These are phyloP conservation scores for Inosperma sp. DNA, from an alignment of 768 basidiomycete genomes.

Conservation along the genomic window DNA sequence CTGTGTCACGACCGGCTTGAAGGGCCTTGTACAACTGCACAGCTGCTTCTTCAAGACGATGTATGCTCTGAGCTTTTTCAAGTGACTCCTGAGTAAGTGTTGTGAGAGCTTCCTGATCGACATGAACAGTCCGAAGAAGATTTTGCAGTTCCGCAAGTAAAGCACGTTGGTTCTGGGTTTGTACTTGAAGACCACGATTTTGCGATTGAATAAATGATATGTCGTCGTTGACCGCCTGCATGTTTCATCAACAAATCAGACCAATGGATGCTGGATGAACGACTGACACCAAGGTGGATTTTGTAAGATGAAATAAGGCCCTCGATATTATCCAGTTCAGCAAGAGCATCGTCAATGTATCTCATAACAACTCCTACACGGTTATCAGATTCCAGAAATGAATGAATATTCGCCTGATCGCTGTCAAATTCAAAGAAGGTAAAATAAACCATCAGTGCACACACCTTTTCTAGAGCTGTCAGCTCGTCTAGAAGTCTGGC, in stretches of 20 bases:
- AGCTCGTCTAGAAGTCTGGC: slow-evolving; percentile 85
- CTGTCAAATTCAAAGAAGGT: slow-evolving; percentile 5
- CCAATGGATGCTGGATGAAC: slow-evolving; percentile 1
- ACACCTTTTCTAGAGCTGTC: slow-evolving; percentile 88
- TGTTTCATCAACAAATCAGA: too few species aligned
- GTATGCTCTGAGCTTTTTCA: slow-evolving; percentile 72
- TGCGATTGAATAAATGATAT: slow-evolving; percentile 95
- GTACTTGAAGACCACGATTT: slow-evolving; percentile 93
- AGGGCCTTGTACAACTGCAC: slow-evolving; percentile 93
- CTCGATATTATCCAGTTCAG: slow-evolving; percentile 88
- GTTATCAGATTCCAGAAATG: slow-evolving; percentile 95
- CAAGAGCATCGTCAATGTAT: slow-evolving; percentile 82
- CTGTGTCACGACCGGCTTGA: slow-evolving; percentile 83
- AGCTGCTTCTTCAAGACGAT: slow-evolving; percentile 75
- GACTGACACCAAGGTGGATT: slow-evolving; percentile 86
- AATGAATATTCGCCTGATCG: slow-evolving; percentile 88
- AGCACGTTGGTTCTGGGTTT: slow-evolving; percentile 90
- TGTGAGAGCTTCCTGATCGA: slow-evolving; percentile 69
- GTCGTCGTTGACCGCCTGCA: slow-evolving; percentile 89
- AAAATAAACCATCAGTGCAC: slow-evolving; percentile 10
- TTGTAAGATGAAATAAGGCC: slow-evolving; percentile 88
- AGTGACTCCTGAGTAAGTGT: slow-evolving; percentile 86
- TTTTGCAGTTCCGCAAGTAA: slow-evolving; percentile 83
- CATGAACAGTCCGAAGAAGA: slow-evolving; percentile 89
- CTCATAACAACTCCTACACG: slow-evolving; percentile 81